A percentile compares a stretch with the other conserved stretches of the same genome.
phyloP scores from a whole-genome alignment of 169 alveolate species.

The Eimeria praecox region DNA sequence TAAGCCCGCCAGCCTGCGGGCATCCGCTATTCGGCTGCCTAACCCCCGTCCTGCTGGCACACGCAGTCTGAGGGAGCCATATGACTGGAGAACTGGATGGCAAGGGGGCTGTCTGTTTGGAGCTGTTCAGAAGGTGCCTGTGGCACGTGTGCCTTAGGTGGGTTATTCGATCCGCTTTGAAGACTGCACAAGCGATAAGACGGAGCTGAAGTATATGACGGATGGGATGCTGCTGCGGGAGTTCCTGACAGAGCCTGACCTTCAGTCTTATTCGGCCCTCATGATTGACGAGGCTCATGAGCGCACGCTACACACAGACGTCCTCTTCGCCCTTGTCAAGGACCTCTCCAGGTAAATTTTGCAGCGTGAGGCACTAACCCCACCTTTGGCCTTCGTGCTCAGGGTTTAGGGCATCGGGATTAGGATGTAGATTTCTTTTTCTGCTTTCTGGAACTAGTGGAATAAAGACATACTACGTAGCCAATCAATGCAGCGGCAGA shows the following conservation, averaged over 20 bases:
- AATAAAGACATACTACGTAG: neutral
- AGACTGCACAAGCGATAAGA: constrained; percentile 97
- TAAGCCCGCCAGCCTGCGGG: neutral
- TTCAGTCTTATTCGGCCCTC: constrained; percentile 95
- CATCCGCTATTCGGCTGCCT: neutral
- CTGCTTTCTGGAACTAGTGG: neutral
- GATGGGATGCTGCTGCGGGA: constrained; percentile 99
- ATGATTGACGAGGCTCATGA: constrained; percentile 99
- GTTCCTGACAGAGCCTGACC: constrained; percentile 97
- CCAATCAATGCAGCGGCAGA: neutral
- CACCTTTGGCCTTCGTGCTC: neutral
- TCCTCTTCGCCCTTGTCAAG: constrained; percentile 98
- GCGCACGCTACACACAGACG: constrained; percentile 99
- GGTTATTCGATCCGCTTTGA: constrained; percentile 98
- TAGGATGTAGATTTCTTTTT: neutral
- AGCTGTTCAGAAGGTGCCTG: neutral
- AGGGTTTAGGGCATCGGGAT: neutral
- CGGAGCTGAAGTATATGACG: constrained; percentile 99
- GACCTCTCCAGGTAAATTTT: constrained; percentile 90
- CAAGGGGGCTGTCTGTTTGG: neutral
- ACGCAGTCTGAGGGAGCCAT: neutral
- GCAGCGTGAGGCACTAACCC: neutral
- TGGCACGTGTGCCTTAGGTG: constrained; percentile 62
- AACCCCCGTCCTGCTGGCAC: neutral
- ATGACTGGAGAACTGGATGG: neutral